Evolutionary conservation across 2,329 filamentous ascomycete species (phyloP), one percentile per base, ranked within the genome.

Genomic region (Colletotrichum sojae): DNA sequence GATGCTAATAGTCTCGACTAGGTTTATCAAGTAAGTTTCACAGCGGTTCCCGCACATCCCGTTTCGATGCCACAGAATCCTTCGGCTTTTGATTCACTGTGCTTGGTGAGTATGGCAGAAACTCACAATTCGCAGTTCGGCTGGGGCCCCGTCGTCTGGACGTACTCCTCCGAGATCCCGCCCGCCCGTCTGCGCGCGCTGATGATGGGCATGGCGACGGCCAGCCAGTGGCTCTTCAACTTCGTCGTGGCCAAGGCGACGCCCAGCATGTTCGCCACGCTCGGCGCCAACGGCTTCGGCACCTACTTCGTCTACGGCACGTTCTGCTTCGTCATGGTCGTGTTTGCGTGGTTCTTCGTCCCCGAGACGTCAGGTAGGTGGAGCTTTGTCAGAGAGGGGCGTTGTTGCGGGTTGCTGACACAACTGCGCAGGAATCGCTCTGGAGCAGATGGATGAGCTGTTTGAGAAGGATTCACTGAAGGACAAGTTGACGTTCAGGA

Each of bases 171-270:
- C 1, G 89, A 91, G 75, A 91, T 91, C 63, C 88, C 89, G 0
- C 87, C 87, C 1, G 87, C 87, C 5, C 81, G 89, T 15, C 82
- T 91, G 2, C 79, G 89, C 46, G 85, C 84, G 10, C 80, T 89
- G 66, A 91, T 90, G 69, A 89, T 91, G 12, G 83, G 88, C 1
- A 82, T 91, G 52, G 89, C 87, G 0, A 88, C 89, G 0, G 86
- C 88, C 2, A 89, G 86, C 1, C 88, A 91, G 73, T 90, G 88
- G 88, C 75, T 91, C 1, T 90, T 91, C 76, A 91, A 91, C 73
- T 86, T 91, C 46, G 88, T 89, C 2, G 87, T 91, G 18, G 88
- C 89, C 6, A 80, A 88, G 25, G 86, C 87, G 22, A 88, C 88
- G 1, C 88, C 88, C 0, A 85, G 84, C 43, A 91, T 91, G 89